These are phyloP conservation scores for Tetraselmis chui DNA, from an alignment of 139 green algal species.

Conservation along the genomic window DNA sequence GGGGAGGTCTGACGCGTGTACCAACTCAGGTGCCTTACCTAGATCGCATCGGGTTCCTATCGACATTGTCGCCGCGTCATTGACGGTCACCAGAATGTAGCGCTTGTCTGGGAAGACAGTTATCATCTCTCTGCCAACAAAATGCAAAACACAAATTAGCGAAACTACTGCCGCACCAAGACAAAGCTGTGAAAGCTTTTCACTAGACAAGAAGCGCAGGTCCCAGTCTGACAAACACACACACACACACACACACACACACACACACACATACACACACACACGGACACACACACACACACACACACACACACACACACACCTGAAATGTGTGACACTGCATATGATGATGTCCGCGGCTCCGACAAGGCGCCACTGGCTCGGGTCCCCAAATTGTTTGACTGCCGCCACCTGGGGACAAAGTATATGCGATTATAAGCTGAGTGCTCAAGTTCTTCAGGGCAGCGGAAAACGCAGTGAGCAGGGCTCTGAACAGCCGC, in stretches of 20 bases:
- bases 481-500: too few relatives aligned
- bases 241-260: too few relatives aligned
- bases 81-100: not conserved
- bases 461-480: too few relatives aligned
- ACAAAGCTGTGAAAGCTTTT: not conserved
- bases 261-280: too few relatives aligned
- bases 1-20: too few relatives aligned
- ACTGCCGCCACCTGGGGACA: not conserved
- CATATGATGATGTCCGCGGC: not conserved
- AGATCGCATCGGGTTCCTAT: not conserved
- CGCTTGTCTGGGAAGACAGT: not conserved
- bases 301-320: too few relatives aligned
- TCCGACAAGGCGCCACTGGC: not conserved
- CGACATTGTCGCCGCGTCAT: not conserved
- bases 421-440: not conserved
- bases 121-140: not conserved
- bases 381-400: not conserved
- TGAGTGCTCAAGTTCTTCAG: not conserved
- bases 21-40: not conserved
- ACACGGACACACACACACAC: too few relatives aligned
- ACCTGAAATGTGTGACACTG: not conserved
- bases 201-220: too few relatives aligned
- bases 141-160: not conserved
- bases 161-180: not conserved
- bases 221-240: too few relatives aligned